Conservation (phyloP, 2,329 filamentous ascomycete species). For the Colletotrichum sp. region DNA sequence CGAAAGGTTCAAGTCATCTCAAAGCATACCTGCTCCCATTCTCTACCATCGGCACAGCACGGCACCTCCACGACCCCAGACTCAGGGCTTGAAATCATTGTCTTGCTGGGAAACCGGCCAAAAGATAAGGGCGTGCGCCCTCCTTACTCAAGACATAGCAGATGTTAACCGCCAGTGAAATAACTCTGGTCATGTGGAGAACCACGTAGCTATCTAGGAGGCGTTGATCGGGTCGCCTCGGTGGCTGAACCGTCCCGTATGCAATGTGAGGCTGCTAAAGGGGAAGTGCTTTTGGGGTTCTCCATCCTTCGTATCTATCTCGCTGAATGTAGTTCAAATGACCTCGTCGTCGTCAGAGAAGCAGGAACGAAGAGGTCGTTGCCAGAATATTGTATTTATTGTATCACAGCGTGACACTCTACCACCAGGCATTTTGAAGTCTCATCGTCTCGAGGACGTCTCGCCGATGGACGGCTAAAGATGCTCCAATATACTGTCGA, state of each 20-base stretch:
- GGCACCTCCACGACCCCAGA: background rate
- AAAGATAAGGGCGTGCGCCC: fast-evolving
- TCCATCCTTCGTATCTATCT: background rate
- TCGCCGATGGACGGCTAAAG: background rate
- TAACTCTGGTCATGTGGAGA: background rate
- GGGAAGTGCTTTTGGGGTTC: background rate
- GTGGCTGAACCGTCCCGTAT: background rate
- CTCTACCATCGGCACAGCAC: background rate
- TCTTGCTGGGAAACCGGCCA: background rate
- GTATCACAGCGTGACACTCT: background rate
- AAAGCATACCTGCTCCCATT: background rate
- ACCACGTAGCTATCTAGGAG: background rate
- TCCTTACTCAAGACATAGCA: background rate
- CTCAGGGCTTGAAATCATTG: background rate
- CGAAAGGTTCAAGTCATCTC: background rate
- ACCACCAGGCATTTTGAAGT: background rate
- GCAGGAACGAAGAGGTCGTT: background rate
- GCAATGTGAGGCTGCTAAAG: background rate
- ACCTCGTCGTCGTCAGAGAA: background rate
- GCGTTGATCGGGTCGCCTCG: background rate
- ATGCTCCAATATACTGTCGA: background rate
- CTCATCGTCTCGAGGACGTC: background rate
- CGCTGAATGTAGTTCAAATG: background rate
- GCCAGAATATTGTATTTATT: background rate
- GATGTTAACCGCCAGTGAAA: background rate